These are phyloP conservation scores for Wickerhamiella siamensis DNA, from an alignment of 805 yeast species.

Conservation along the genomic window DNA sequence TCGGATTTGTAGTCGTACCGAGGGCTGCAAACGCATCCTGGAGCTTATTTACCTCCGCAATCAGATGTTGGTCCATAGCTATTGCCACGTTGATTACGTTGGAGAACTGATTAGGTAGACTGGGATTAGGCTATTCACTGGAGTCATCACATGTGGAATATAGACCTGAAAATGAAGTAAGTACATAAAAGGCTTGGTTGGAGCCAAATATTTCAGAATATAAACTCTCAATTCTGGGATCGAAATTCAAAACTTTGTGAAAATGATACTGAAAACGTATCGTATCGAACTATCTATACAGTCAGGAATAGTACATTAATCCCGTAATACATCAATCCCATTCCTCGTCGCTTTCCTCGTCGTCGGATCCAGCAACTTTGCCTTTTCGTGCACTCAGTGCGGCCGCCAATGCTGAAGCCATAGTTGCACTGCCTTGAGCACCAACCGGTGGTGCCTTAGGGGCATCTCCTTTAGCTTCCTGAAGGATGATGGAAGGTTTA, in stretches of 20 bases:
- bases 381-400: constrained; percentile 73
- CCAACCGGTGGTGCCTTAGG: constrained; percentile 26
- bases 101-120: no score
- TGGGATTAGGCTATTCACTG: no score
- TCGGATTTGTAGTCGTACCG: constrained; percentile 88
- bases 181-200: no score
- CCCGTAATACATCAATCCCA: constrained; percentile 33
- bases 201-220: no score
- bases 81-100: not conserved
- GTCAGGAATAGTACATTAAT: no score
- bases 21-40: constrained; percentile 96
- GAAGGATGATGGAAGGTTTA: constrained; percentile 56
- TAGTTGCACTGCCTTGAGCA: constrained; percentile 33
- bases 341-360: constrained; percentile 69
- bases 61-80: constrained; percentile 55
- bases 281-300: no score
- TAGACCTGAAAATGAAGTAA: no score
- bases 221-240: no score
- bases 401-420: constrained; percentile 80
- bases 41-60: constrained; percentile 68
- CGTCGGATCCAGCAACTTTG: constrained; percentile 69
- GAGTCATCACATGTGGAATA: no score
- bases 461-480: constrained; percentile 55
- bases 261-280: no score
- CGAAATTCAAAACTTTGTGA: no score